phyloP scores from a whole-genome alignment of 1,284 basidiomycete species.

The Entoloma clypeatum region DNA sequence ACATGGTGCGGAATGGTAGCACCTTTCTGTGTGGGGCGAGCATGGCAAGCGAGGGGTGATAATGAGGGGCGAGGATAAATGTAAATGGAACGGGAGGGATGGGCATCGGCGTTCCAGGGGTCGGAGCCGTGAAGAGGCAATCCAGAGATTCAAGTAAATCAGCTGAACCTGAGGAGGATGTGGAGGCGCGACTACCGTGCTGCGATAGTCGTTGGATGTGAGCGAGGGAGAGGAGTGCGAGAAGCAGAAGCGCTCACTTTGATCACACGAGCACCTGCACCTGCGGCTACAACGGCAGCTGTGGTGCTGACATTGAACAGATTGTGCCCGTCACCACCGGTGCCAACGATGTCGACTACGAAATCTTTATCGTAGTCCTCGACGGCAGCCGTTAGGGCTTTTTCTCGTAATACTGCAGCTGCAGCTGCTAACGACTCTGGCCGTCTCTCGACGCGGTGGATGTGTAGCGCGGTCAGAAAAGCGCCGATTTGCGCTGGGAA shows the following conservation, averaged over 20 bases:
- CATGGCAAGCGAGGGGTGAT: conserved; percentile 84
- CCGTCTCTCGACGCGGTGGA: conserved; percentile 70
- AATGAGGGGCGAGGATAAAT: conserved; percentile 91
- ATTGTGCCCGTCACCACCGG: conserved; percentile 94
- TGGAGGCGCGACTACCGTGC: conserved; percentile 94
- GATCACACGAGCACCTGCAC: conserved; percentile 89
- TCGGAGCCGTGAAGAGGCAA: conserved; percentile 73
- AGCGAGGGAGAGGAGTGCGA: not conserved
- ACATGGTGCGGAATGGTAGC: conserved; percentile 95
- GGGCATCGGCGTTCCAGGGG: conserved; percentile 49
- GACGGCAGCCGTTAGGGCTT: conserved; percentile 60
- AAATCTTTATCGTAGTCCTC: conserved; percentile 59
- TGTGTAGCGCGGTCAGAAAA: conserved; percentile 78
- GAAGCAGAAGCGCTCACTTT: conserved; percentile 58
- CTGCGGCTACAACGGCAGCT: conserved; percentile 91
- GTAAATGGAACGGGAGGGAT: conserved; percentile 75
- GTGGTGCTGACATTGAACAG: conserved; percentile 98
- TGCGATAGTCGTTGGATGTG: conserved; percentile 27
- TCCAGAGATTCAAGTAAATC: conserved; percentile 87
- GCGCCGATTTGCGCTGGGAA: conserved; percentile 76
- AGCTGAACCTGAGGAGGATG: conserved; percentile 92
- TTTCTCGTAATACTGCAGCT: conserved; percentile 66
- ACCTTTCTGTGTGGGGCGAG: conserved; percentile 84
- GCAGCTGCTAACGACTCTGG: conserved; percentile 76
- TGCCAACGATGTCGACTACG: conserved; percentile 64